A percentile compares a stretch with the other conserved stretches of the same genome.
phyloP scores from a whole-genome alignment of 805 yeast species.

The Isabelozyma heimii region DNA sequence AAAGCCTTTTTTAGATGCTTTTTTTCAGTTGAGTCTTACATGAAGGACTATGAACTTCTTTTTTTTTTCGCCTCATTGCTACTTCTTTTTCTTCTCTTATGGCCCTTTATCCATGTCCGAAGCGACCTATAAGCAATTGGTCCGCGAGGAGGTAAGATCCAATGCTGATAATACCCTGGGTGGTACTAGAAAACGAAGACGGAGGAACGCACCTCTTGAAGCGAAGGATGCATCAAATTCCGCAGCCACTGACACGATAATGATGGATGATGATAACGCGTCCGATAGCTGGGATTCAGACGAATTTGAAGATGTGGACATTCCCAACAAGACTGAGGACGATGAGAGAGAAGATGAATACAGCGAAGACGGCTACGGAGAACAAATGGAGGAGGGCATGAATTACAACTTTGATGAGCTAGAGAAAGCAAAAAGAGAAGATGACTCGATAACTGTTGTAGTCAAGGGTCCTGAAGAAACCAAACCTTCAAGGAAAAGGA shows the following conservation, averaged over 20 bases:
- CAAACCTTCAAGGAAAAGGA: slow-evolving; percentile 13
- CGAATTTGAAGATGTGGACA: slow-evolving; percentile 29
- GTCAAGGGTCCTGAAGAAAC: slow-evolving; percentile 11
- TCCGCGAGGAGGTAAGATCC: slow-evolving; percentile 1
- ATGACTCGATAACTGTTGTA: slow-evolving; percentile 10
- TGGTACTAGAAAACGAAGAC: slow-evolving; percentile 2
- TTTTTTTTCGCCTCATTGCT: neutral
- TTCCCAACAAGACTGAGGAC: slow-evolving; percentile 5
- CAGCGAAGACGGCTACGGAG: neutral
- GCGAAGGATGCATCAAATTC: neutral
- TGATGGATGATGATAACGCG: slow-evolving; percentile 27
- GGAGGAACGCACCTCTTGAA: neutral
- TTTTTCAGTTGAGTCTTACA: neutral
- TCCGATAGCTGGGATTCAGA: slow-evolving; percentile 31
- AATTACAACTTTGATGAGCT: slow-evolving; percentile 15
- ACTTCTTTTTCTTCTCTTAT: neutral
- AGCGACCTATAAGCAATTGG: slow-evolving; percentile 9
- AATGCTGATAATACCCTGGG: neutral
- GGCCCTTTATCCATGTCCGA: slow-evolving; percentile 8
- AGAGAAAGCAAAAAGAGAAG: neutral
- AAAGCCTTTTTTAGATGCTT: neutral
- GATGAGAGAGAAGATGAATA: neutral
- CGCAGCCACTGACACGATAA: neutral
- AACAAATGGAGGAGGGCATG: slow-evolving; percentile 2
- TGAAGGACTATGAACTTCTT: neutral